Conservation (phyloP, 139 green algal genomes). For the Picochlorum sp. region DNA sequence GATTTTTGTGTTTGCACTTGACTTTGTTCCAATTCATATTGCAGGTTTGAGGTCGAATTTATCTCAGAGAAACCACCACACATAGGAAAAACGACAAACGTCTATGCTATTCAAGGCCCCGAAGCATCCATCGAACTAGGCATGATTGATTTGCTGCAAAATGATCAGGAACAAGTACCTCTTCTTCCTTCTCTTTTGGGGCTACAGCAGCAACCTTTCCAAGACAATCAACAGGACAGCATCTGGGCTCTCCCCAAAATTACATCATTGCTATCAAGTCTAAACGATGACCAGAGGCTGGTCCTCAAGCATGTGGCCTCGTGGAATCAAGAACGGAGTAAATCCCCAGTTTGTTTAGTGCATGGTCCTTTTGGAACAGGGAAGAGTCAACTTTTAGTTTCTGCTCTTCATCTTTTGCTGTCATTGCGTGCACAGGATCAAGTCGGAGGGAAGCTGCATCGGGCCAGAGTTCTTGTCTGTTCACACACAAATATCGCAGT, state of each 20-base stretch:
- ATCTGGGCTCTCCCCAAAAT: too few species aligned
- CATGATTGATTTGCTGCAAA: constrained; percentile 33
- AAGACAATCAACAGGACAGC: too few species aligned
- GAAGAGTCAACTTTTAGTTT: constrained; percentile 66
- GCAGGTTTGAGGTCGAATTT: constrained; percentile 50
- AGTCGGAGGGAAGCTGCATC: background rate
- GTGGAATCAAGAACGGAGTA: constrained; percentile 16
- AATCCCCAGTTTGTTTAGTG: constrained; percentile 49
- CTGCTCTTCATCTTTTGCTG: constrained; percentile 55
- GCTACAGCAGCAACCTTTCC: too few species aligned
- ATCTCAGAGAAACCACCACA: constrained; percentile 6
- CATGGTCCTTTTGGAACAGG: constrained; percentile 60
- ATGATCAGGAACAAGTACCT: too few species aligned
- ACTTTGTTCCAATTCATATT: background rate
- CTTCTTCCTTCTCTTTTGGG: background rate
- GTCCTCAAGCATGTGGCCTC: constrained; percentile 25
- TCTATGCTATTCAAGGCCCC: constrained; percentile 52
- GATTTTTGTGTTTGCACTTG: background rate
- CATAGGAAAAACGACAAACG: constrained; percentile 17
- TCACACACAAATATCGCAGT: constrained; percentile 85
- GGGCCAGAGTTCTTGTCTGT: constrained; percentile 49
- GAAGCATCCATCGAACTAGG: constrained; percentile 50
- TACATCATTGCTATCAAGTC: constrained; percentile 13
- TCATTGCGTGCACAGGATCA: background rate
- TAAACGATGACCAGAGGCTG: constrained; percentile 54